Base-by-base conservation (phyloP, 1,139 yeast species). In the Yamadazyma buinensis region DNA sequence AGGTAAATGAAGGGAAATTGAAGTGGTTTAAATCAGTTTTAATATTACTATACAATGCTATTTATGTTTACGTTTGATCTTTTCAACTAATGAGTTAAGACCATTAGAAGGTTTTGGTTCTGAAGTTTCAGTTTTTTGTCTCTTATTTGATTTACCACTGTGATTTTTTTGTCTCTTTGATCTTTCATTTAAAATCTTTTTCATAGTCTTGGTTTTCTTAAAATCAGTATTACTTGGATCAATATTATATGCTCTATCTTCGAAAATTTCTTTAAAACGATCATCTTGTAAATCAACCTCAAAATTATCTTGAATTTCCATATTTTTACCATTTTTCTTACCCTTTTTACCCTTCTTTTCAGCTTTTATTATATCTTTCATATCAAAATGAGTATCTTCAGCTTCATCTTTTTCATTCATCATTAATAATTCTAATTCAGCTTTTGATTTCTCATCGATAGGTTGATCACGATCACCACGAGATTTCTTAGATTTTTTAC, bases 181-280 rank as follows among this genome's bases (percentile, higher is more conserved):
- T 47, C 95, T 75, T 56, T 87, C 94, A 33, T 77, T 71, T 60
- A 88, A 62, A 34, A 92, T 76, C 57, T 82, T 73, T 54, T 82
- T 81, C 95, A 90, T 88, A 17, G 94, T 87, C 26, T 78, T 67
- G 1, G 97, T 88, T 62, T 83, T 79, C 64, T 85, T 88, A 67
- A 77, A 92, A 54, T 86, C 95, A 14, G 95, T 84, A 49, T 75
- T 80, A 13, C 95, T 82, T 15, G 96, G 92, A 57, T 85, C 95
- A 50, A 92, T 87, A 8, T 97, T 96, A 61, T 80, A 94, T 39
- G 84, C 95, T 46, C 86, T 95, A 45, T 79, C 80, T 48, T 88
- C 95, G 53, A 85, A 90, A 45, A 92, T 72, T 49, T 87, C 96
- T 29, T 74, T 72, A 68, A 94, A 94, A 64, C 99, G 84, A 19